A percentile compares a stretch with the other conserved stretches of the same genome.
Conservation (phyloP, 2,329 filamentous ascomycete genomes). For the Aspergillus arachidicola region DNA sequence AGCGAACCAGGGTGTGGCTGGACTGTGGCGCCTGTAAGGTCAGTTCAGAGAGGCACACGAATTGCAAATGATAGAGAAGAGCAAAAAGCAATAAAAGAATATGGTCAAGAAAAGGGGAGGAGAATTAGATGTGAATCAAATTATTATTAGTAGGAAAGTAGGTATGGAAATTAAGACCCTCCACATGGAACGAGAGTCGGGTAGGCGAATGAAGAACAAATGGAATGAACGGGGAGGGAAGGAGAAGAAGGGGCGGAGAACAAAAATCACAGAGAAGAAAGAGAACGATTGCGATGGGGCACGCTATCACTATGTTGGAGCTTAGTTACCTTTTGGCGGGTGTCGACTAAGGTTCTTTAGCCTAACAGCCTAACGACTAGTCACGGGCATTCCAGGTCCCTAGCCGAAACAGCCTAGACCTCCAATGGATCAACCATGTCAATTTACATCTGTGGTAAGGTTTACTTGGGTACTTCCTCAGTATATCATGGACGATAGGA, state of each 20-base stretch:
- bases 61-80: background rate
- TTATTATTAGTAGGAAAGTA: constrained; percentile 6
- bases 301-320: constrained; percentile 3
- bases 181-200: background rate
- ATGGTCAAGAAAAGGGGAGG: background rate
- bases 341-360: background rate
- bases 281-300: background rate
- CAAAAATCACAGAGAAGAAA: constrained; percentile 11
- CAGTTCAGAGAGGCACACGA: background rate
- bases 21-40: constrained; percentile 10
- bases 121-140: constrained; percentile 15
- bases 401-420: constrained; percentile 5
- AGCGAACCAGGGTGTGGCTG: constrained; percentile 9
- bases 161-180: background rate
- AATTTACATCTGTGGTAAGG: background rate
- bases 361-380: constrained; percentile 2
- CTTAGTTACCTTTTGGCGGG: background rate
- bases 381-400: background rate
- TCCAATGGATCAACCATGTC: no score
- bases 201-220: background rate
- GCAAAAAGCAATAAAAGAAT: background rate
- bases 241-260: constrained; percentile 5
- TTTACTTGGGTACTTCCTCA: background rate
- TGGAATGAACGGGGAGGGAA: background rate
- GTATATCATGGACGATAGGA: background rate